These are phyloP conservation scores for Emergomyces africanus DNA, from an alignment of 2,329 filamentous ascomycete species.

Conservation along the genomic window DNA sequence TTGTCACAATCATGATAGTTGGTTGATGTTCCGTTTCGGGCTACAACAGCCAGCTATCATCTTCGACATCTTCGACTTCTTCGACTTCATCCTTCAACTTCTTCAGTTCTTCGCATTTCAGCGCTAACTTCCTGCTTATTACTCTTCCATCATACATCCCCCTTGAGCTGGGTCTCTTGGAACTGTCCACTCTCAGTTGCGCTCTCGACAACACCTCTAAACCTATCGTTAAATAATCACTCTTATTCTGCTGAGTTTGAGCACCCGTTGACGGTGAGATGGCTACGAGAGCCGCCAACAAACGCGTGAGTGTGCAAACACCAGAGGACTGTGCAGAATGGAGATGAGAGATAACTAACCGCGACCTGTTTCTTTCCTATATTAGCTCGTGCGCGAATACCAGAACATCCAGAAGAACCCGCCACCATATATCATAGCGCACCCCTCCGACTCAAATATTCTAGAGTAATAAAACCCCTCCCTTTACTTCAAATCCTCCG, in stretches of 20 bases:
- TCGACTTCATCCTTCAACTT: too few relatives aligned
- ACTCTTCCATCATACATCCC: too few relatives aligned
- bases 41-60: too few relatives aligned
- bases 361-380: background rate
- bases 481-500: background rate
- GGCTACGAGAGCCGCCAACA: slow-evolving; percentile 61
- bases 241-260: background rate
- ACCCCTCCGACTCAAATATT: slow-evolving; percentile 83
- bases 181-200: background rate
- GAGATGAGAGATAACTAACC: slow-evolving; percentile 1
- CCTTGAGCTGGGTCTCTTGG: background rate
- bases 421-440: slow-evolving; percentile 76
- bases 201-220: background rate
- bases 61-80: background rate
- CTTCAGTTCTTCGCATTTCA: background rate
- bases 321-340: background rate
- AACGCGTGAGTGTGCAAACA: slow-evolving; percentile 43
- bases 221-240: too few relatives aligned
- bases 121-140: background rate
- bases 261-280: slow-evolving; percentile 30
- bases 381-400: slow-evolving; percentile 50
- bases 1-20: background rate
- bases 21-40: background rate
- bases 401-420: slow-evolving; percentile 58
- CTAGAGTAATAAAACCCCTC: slow-evolving; percentile 53